Evolutionary conservation across 2,329 filamentous ascomycete species (phyloP).

Genomic region (Xylaria sp.): DNA sequence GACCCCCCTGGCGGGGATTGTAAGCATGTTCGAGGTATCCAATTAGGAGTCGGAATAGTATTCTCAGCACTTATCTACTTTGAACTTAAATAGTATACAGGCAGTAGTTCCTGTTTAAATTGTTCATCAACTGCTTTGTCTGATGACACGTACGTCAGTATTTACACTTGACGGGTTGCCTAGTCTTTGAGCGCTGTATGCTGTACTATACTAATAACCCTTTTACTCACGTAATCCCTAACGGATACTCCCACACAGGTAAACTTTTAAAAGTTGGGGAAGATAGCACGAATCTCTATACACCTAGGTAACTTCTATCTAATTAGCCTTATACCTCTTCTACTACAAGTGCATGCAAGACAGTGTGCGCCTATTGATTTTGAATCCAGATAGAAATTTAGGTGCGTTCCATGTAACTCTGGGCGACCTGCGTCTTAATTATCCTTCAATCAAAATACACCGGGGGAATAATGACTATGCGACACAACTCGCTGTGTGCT

Average conservation of each 20-base stretch:
- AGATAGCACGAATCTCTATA: background rate
- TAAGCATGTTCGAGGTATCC: background rate
- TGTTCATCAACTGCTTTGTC: background rate
- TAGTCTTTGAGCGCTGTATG: too few relatives aligned
- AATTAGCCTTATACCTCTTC: background rate
- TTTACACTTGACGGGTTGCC: background rate
- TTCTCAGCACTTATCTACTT: background rate
- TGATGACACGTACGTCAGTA: background rate
- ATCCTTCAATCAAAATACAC: conserved; percentile 24
- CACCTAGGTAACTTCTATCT: background rate
- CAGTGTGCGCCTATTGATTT: too few relatives aligned
- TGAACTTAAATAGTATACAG: background rate
- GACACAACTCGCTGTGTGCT: conserved; percentile 4
- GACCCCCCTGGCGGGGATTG: background rate
- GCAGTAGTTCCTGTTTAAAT: background rate
- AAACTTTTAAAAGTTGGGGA: too few relatives aligned
- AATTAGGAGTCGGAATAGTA: background rate
- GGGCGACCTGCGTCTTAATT: conserved; percentile 5
- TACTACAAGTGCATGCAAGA: too few relatives aligned
- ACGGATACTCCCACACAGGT: too few relatives aligned
- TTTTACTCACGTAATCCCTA: too few relatives aligned
- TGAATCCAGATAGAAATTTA: background rate
- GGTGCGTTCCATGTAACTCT: background rate
- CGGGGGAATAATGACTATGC: background rate
- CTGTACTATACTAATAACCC: too few relatives aligned